Percentiles rank a stretch among this genome's conserved stretches.
phyloP scores from a whole-genome alignment of 495 filamentous ascomycete species.

The Penicillium macrosclerotiorum region DNA sequence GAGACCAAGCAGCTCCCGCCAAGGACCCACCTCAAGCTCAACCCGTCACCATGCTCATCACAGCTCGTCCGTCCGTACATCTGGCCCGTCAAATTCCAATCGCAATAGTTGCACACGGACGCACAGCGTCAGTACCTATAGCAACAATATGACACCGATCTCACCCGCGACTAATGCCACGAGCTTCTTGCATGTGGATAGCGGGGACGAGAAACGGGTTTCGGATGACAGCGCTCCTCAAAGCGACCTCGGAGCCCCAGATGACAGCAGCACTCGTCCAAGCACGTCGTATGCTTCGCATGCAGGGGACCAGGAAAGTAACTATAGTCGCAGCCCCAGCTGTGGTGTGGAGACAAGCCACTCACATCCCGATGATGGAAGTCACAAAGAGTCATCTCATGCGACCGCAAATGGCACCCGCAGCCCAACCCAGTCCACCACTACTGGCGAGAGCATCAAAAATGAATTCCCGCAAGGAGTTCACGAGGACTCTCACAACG shows the following conservation, averaged over 20 bases:
- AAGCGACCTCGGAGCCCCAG: conserved; percentile 25
- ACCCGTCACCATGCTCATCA: conserved; percentile 38
- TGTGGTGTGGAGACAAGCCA: conserved; percentile 11
- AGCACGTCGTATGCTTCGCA: conserved; percentile 29
- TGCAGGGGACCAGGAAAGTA: conserved; percentile 17
- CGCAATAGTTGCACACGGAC: conserved; percentile 45
- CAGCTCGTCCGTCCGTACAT: conserved; percentile 37
- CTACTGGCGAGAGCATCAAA: conserved; percentile 30
- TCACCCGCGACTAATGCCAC: conserved; percentile 53
- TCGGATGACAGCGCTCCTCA: conserved; percentile 30
- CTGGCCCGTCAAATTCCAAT: conserved; percentile 36
- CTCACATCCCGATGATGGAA: conserved; percentile 24
- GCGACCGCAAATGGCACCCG: conserved; percentile 23
- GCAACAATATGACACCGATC: conserved; percentile 44
- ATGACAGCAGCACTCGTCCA: conserved; percentile 29
- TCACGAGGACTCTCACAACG: conserved; percentile 13
- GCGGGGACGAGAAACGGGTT: conserved; percentile 43
- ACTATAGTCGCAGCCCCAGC: conserved; percentile 17
- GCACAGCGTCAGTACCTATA: conserved; percentile 42
- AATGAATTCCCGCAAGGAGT: conserved; percentile 23
- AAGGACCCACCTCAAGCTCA: conserved; percentile 18
- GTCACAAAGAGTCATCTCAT: conserved; percentile 25
- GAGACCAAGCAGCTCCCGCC: conserved; percentile 32
- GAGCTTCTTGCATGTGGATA: conserved; percentile 49
- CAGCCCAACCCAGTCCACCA: conserved; percentile 32